Base-by-base conservation (phyloP, 2,329 filamentous ascomycete genomes). In the Epichloe gansuensis region DNA sequence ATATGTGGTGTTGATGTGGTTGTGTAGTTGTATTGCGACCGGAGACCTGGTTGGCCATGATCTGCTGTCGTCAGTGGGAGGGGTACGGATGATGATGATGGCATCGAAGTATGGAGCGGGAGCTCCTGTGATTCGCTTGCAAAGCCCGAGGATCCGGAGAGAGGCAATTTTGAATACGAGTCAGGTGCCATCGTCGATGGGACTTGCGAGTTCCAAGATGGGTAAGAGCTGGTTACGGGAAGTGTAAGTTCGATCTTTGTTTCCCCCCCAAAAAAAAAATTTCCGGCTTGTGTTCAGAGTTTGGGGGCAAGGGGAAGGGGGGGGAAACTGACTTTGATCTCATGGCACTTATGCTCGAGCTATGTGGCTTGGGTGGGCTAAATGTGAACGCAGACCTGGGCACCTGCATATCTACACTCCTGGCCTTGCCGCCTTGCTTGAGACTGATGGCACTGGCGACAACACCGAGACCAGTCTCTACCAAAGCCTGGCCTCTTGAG, bases 401-500 rank as follows among this genome's bases (percentile, higher is more conserved):
- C 51, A 79, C 64, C 55, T 80, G 77, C 57, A 80, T 66, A 54
- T 79, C 77, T 36, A 78, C 62, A 40, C 61, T 61, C 47, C 76
- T 69, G 4, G 74, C 63, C 61, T 80, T 78, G 25, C 68, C 66
- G 50, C 80, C 78, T 51, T 76, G 73, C 62, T 81, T 81, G 46
- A 75, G 70, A 2, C 70, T 68, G 42, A 81, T 61, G 9, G 77
- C 73, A 6, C 78, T 77, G 5, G 78, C 77, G 44, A 81, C 78
- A 53, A 82, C 78, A 6, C 78, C 78, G 35, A 81, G 61, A 3
- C 78, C 78, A 0, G 77, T 81, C 63, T 81, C 78, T n/a, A 82
- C 78, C 46, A 83, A 70, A 38, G 82, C 82, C 64, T 93, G 90
- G 41, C 89, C 82, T n/a, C 85, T 77, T 31, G 87, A 87, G 27